A percentile compares a stretch with the other conserved stretches of the same genome.
Conservation (phyloP, 345 rosid genomes). For the Bruguiera gymnorhiza region DNA sequence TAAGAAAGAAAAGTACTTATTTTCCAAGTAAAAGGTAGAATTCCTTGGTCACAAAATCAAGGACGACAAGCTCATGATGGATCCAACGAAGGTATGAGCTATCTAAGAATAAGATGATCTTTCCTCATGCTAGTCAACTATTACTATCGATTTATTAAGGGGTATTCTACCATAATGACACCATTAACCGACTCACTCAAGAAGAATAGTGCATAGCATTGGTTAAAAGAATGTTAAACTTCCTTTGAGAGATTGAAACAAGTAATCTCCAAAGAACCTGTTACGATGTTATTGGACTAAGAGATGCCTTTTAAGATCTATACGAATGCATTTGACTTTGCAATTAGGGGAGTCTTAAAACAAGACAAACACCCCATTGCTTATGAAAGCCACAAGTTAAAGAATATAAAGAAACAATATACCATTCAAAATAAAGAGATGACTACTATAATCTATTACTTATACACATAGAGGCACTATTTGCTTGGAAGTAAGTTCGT, state of each 20-base stretch:
- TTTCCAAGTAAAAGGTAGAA: neutral
- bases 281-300: accelerated
- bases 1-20: neutral
- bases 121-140: neutral
- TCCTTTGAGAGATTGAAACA: neutral
- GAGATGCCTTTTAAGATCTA: neutral
- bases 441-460: neutral
- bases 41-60: neutral
- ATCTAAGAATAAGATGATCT: neutral
- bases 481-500: neutral
- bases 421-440: neutral
- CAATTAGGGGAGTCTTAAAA: neutral
- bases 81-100: neutral
- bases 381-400: neutral
- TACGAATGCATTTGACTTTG: neutral
- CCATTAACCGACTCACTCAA: accelerated
- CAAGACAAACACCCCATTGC: neutral
- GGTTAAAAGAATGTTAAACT: neutral
- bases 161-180: neutral
- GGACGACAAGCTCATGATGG: neutral
- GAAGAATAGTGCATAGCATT: neutral
- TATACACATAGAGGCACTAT: neutral
- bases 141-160: neutral
- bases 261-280: neutral
- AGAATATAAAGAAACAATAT: neutral